Evolutionary conservation across 495 filamentous ascomycete genomes (phyloP).

Genomic region (Lepidopterella palustris): DNA sequence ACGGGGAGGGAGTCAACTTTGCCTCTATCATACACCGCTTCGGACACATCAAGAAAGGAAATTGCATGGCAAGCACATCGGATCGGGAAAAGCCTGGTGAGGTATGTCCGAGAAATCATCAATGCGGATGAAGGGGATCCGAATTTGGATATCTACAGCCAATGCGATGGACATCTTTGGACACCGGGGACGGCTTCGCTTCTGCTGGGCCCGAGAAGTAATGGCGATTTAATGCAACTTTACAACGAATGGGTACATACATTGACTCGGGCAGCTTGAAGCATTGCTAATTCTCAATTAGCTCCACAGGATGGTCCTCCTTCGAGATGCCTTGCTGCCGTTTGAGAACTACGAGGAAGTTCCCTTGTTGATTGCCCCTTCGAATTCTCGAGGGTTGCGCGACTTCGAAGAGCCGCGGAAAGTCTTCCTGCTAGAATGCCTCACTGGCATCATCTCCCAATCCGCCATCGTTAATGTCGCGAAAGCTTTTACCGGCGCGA

Average conservation of each 20-base stretch:
- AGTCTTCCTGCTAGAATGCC: slow-evolving; percentile 28
- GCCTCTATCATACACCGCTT: slow-evolving; percentile 6
- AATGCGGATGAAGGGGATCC: slow-evolving; percentile 13
- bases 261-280: neutral
- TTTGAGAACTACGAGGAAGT: slow-evolving; percentile 37
- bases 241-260: slow-evolving; percentile 2
- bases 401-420: slow-evolving; percentile 23
- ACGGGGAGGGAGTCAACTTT: slow-evolving; percentile 34
- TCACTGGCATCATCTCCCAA: slow-evolving; percentile 29
- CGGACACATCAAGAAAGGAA: slow-evolving; percentile 29
- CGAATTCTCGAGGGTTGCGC: slow-evolving; percentile 24
- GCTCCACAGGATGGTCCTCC: slow-evolving; percentile 37
- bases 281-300: slow-evolving; percentile 11
- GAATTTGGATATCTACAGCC: slow-evolving; percentile 27
- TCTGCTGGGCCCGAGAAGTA: slow-evolving; percentile 31
- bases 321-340: slow-evolving; percentile 35
- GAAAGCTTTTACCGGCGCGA: slow-evolving; percentile 26
- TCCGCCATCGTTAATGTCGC: slow-evolving; percentile 23
- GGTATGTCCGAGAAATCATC: slow-evolving; percentile 28
- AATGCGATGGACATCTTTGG: slow-evolving; percentile 36
- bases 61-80: slow-evolving; percentile 30
- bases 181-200: slow-evolving; percentile 28
- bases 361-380: slow-evolving; percentile 21
- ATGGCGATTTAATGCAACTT: slow-evolving; percentile 32
- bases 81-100: slow-evolving; percentile 30